phyloP scores from a whole-genome alignment of 2,329 filamentous ascomycete genomes.

The Colletotrichum zoysiae region DNA sequence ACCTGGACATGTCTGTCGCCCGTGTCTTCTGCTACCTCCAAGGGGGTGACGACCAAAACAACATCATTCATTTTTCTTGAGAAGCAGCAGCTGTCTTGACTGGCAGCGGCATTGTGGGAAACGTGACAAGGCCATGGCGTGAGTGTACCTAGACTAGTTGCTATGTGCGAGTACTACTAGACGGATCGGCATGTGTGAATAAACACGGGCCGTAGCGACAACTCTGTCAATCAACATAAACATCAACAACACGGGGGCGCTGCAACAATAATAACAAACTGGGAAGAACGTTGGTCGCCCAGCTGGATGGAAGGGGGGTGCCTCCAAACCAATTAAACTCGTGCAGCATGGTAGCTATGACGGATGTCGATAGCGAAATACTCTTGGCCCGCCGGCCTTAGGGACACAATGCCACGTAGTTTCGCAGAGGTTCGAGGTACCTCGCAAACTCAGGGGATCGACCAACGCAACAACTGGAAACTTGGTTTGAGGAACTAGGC shows the following conservation, averaged over 20 bases:
- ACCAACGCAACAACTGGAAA: constrained; percentile 9
- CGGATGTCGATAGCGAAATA: constrained; percentile 23
- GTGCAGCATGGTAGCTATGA: constrained; percentile 21
- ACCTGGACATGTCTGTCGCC: background rate
- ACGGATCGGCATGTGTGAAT: constrained; percentile 3
- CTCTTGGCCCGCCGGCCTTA: background rate
- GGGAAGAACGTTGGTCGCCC: constrained; percentile 11
- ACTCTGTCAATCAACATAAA: constrained; percentile 23
- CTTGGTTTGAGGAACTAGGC: constrained; percentile 13
- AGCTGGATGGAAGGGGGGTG: background rate
- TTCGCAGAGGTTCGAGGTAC: background rate
- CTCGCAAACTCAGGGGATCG: constrained; percentile 14
- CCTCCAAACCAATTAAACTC: constrained; percentile 20
- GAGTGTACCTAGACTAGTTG: background rate
- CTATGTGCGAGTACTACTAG: background rate
- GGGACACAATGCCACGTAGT: background rate
- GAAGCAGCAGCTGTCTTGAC: background rate
- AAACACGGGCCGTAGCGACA: constrained; percentile 2
- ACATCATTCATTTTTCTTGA: constrained; percentile 1
- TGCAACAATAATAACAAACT: constrained; percentile 30
- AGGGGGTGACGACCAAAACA: constrained; percentile 7
- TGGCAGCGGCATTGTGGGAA: background rate
- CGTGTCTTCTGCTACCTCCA: constrained; percentile 13
- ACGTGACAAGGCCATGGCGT: background rate
- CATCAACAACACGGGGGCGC: constrained; percentile 3